These are phyloP conservation scores for Trichophyton verrucosum DNA, from an alignment of 2,329 filamentous ascomycete species.

Conservation along the genomic window DNA sequence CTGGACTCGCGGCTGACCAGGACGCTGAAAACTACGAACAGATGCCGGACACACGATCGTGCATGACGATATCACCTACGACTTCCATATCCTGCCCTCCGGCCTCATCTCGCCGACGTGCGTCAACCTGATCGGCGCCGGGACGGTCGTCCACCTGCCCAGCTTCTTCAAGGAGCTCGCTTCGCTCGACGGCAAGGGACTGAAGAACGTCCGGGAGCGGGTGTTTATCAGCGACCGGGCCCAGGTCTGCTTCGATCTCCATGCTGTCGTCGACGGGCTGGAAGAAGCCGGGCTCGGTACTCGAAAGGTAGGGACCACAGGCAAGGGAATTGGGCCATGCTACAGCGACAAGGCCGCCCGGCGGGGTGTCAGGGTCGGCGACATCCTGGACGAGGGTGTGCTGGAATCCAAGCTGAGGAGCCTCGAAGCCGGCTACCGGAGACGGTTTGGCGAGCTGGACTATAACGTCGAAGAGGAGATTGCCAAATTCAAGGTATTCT, in stretches of 20 bases:
- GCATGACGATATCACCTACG: constrained; percentile 34
- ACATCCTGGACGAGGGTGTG: constrained; percentile 44
- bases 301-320: constrained; percentile 38
- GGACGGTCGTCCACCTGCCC: constrained; percentile 37
- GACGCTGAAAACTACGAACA: constrained; percentile 12
- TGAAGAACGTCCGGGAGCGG: constrained; percentile 29
- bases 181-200: constrained; percentile 32
- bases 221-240: constrained; percentile 34
- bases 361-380: constrained; percentile 46
- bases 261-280: constrained; percentile 27
- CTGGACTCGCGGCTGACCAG: background rate
- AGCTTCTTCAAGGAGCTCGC: constrained; percentile 38
- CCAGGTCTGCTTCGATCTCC: constrained; percentile 15
- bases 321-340: constrained; percentile 44
- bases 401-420: constrained; percentile 45
- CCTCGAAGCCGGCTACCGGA: constrained; percentile 42
- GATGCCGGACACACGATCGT: constrained; percentile 39
- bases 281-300: constrained; percentile 34
- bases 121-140: constrained; percentile 37
- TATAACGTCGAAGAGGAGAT: constrained; percentile 52
- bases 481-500: constrained; percentile 40
- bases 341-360: constrained; percentile 52
- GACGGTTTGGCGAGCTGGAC: constrained; percentile 46
- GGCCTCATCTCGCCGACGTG: constrained; percentile 32
- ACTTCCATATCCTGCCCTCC: constrained; percentile 37